phyloP scores from a whole-genome alignment of 2,329 filamentous ascomycete species.

The Pseudogymnoascus sp. region DNA sequence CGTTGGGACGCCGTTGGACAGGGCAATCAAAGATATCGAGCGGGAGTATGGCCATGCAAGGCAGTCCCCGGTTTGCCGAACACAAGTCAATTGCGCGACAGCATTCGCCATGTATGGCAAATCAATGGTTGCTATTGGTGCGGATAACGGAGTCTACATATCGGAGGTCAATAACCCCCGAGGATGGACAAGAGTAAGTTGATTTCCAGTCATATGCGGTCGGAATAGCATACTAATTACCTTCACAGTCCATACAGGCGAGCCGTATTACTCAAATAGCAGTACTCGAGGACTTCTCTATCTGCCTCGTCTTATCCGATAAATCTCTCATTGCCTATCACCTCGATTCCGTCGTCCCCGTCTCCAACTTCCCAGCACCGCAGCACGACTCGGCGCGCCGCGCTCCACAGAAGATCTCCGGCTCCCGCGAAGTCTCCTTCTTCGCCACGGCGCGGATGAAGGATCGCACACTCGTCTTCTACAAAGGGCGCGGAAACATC shows the following conservation, averaged over 20 bases:
- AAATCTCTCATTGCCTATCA: conserved; percentile 89
- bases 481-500: conserved; percentile 90
- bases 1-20: conserved; percentile 82
- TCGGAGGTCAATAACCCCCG: conserved; percentile 83
- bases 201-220: neutral
- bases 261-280: conserved; percentile 81
- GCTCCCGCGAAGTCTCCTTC: conserved; percentile 88
- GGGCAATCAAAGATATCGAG: conserved; percentile 85
- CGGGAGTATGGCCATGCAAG: conserved; percentile 63
- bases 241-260: conserved; percentile 60
- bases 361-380: conserved; percentile 54
- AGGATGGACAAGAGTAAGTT: conserved; percentile 77
- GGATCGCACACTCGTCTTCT: conserved; percentile 87
- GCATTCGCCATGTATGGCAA: conserved; percentile 79
- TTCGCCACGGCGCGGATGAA: conserved; percentile 97
- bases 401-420: conserved; percentile 84
- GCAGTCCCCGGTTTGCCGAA: conserved; percentile 72
- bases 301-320: conserved; percentile 87
- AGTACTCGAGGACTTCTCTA: conserved; percentile 89
- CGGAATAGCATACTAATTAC: conserved; percentile 16
- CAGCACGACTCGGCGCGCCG: conserved; percentile 66
- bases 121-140: conserved; percentile 86
- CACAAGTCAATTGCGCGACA: conserved; percentile 86
- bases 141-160: conserved; percentile 88
- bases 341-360: conserved; percentile 69